These are phyloP conservation scores for Pseudopyrenochaeta lycopersici DNA, from an alignment of 2,329 filamentous ascomycete species.

Conservation along the genomic window DNA sequence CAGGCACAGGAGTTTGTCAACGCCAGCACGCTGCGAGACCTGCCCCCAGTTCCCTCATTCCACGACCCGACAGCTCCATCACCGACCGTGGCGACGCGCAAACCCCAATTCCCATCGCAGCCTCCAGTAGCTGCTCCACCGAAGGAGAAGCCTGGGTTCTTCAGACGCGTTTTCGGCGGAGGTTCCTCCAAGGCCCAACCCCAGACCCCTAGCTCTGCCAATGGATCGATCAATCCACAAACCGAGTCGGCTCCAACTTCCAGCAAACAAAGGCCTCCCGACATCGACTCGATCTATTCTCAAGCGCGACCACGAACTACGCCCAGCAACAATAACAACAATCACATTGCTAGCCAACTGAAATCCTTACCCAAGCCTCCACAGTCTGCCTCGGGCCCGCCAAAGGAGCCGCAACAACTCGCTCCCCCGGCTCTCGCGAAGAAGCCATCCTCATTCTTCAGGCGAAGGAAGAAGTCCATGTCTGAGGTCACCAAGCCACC, in stretches of 20 bases:
- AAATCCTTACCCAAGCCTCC: constrained; percentile 52
- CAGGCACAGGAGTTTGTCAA: constrained; percentile 61
- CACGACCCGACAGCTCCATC: constrained; percentile 62
- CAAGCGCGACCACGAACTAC: constrained; percentile 48
- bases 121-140: constrained; percentile 50
- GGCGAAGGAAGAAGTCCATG: constrained; percentile 89
- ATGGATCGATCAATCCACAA: constrained; percentile 20
- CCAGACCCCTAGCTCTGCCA: constrained; percentile 37
- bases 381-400: constrained; percentile 32
- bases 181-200: constrained; percentile 65
- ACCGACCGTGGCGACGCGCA: constrained; percentile 62
- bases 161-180: constrained; percentile 84
- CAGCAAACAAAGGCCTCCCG: constrained; percentile 29
- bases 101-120: constrained; percentile 51
- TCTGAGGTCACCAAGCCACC: constrained; percentile 73
- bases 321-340: constrained; percentile 46
- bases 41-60: constrained; percentile 56
- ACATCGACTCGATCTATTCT: constrained; percentile 42
- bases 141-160: constrained; percentile 83
- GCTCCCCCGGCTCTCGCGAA: constrained; percentile 70
- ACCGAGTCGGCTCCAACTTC: constrained; percentile 28
- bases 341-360: constrained; percentile 58
- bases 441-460: constrained; percentile 94
- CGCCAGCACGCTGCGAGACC: constrained; percentile 52
- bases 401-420: constrained; percentile 32